These are phyloP conservation scores for Micractinium sp. DNA, from an alignment of 139 green algal genomes.

Conservation along the genomic window DNA sequence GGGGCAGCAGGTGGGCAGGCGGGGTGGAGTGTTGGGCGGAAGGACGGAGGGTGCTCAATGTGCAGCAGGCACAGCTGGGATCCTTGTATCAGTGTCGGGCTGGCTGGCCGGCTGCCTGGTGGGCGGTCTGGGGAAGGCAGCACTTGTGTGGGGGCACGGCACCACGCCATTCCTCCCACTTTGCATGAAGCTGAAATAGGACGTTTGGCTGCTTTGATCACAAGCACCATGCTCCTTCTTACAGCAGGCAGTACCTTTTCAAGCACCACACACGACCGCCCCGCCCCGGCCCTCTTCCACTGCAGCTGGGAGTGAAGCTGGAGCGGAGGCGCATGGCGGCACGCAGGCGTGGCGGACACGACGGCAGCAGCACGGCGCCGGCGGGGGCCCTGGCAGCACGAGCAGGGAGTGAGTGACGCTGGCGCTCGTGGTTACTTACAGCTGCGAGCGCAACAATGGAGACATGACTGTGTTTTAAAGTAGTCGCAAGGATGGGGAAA, in stretches of 20 bases:
- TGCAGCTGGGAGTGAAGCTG: background rate
- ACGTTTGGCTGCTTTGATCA: no score
- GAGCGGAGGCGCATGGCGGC: background rate
- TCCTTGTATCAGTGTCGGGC: background rate
- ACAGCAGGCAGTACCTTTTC: background rate
- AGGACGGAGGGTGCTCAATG: no score
- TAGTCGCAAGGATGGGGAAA: background rate
- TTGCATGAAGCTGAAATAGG: no score
- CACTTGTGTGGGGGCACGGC: no score
- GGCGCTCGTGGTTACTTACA: background rate
- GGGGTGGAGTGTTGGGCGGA: background rate
- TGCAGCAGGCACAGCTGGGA: background rate
- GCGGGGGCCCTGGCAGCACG: background rate
- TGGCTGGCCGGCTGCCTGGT: background rate
- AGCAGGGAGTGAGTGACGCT: background rate
- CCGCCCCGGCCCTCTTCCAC: no score
- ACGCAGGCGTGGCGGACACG: background rate
- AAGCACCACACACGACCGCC: no score
- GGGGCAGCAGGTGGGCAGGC: constrained; percentile 1
- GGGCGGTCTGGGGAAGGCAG: no score
- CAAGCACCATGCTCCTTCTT: background rate
- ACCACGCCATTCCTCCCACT: no score
- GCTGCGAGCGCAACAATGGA: background rate
- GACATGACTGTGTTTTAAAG: background rate
- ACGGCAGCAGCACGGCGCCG: background rate